Percentiles rank a stretch among this genome's conserved stretches.
These are phyloP conservation scores for Podospora tetraspora DNA, from an alignment of 495 filamentous ascomycete species.

Conservation along the genomic window DNA sequence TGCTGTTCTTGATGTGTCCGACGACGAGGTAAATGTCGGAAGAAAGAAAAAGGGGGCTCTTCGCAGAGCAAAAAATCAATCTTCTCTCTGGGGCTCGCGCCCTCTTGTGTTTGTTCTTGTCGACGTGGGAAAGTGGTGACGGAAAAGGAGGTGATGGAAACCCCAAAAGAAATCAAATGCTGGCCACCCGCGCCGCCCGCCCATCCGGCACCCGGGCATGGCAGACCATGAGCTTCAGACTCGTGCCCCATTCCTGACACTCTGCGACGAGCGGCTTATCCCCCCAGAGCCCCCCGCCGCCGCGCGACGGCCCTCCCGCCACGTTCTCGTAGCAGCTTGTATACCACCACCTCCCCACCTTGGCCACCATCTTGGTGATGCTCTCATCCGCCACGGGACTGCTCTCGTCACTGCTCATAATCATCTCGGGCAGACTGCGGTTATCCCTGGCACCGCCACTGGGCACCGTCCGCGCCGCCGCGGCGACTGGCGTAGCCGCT, in stretches of 20 bases:
- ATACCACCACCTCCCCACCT: slow-evolving; percentile 96
- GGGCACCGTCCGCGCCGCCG: slow-evolving; percentile 23
- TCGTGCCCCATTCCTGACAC: slow-evolving; percentile 79
- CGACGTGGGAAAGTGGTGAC: not conserved
- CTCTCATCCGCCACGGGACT: slow-evolving; percentile 60
- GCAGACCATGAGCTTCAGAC: slow-evolving; percentile 84
- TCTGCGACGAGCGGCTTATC: slow-evolving; percentile 72
- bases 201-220: slow-evolving; percentile 59
- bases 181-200: slow-evolving; percentile 37
- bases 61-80: not conserved
- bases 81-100: not conserved
- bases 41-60: not conserved
- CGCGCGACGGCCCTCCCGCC: slow-evolving; percentile 47
- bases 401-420: slow-evolving; percentile 62
- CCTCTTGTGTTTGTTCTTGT: slow-evolving; percentile 2
- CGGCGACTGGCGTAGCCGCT: slow-evolving; percentile 56
- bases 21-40: not conserved
- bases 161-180: slow-evolving; percentile 30
- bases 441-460: slow-evolving; percentile 38
- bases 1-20: slow-evolving; percentile 4
- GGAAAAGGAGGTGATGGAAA: not conserved
- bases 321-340: slow-evolving; percentile 77
- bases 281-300: slow-evolving; percentile 69
- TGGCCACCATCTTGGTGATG: slow-evolving; percentile 86
- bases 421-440: slow-evolving; percentile 62